phyloP scores from a whole-genome alignment of 306 rosid genomes.

The Sechiopsis laciniata region DNA sequence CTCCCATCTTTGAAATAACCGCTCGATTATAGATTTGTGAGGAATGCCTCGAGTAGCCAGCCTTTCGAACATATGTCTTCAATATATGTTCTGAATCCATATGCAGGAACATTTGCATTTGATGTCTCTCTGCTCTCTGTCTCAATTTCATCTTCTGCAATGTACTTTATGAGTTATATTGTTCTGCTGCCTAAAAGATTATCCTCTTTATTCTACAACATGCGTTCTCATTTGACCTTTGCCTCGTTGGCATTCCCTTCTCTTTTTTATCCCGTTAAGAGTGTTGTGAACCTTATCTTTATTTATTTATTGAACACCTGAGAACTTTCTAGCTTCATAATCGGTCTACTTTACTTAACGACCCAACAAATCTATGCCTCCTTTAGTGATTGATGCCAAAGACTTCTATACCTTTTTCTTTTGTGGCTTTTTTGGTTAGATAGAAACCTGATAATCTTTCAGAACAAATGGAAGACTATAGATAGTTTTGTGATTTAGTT shows the following conservation, averaged over 20 bases:
- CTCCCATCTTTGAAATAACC: background rate
- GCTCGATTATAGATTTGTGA: background rate
- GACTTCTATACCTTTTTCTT: background rate
- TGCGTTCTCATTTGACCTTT: background rate
- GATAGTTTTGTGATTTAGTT: background rate
- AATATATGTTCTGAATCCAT: background rate
- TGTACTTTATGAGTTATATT: background rate
- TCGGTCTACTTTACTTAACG: background rate
- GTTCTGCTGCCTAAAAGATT: background rate
- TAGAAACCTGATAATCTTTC: background rate
- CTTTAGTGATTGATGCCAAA: background rate
- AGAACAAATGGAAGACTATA: background rate
- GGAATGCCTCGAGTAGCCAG: background rate
- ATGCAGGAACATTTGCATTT: background rate
- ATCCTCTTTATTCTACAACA: background rate
- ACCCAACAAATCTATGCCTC: background rate
- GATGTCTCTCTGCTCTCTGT: too few species aligned
- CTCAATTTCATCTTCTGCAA: too few species aligned
- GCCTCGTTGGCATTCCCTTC: background rate
- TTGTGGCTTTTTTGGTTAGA: background rate
- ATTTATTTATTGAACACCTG: background rate
- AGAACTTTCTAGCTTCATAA: background rate
- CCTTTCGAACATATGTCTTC: background rate
- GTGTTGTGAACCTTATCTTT: background rate
- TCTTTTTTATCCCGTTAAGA: background rate